Percentiles rank a stretch among this genome's conserved stretches.
These are phyloP conservation scores for Yarrowia sp. DNA, from an alignment of 805 yeast genomes.

Conservation along the genomic window DNA sequence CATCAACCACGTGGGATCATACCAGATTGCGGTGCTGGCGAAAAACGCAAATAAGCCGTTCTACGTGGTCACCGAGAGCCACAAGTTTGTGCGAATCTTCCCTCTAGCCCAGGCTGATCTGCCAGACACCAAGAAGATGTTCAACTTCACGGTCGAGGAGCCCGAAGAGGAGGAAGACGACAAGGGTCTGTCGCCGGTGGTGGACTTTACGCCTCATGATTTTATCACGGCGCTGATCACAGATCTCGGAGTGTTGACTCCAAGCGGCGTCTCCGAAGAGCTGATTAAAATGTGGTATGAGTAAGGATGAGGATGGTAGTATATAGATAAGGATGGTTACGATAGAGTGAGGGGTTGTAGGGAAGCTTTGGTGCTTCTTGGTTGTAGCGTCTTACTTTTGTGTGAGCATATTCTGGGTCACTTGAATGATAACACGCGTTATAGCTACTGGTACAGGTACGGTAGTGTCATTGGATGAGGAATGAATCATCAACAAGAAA, in stretches of 20 bases:
- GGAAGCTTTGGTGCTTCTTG: no score
- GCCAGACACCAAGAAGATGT: conserved; percentile 61
- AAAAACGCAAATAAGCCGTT: conserved; percentile 89
- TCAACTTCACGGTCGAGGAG: conserved; percentile 53
- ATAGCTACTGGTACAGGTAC: no score
- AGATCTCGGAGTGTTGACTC: conserved; percentile 95
- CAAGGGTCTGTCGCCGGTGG: conserved; percentile 59
- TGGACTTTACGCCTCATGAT: conserved; percentile 96
- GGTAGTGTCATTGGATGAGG: no score
- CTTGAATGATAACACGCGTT: no score
- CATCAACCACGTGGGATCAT: conserved; percentile 89
- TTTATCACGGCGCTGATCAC: conserved; percentile 94
- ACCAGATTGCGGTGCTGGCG: conserved; percentile 92
- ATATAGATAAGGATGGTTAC: conserved; percentile 4
- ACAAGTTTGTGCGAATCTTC: conserved; percentile 94
- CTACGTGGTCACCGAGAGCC: conserved; percentile 92
- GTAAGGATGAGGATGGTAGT: conserved; percentile 48
- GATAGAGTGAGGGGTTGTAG: background rate
- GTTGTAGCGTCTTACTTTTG: no score
- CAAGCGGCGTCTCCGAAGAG: conserved; percentile 98
- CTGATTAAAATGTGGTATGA: conserved; percentile 98
- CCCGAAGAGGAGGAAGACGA: conserved; percentile 48
- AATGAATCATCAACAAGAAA: no score
- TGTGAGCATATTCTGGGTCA: no score
- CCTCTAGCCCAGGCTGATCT: conserved; percentile 93